Evolutionary conservation across 441 rosid genomes (phyloP).

Genomic region (Eutrema salsugineum): DNA sequence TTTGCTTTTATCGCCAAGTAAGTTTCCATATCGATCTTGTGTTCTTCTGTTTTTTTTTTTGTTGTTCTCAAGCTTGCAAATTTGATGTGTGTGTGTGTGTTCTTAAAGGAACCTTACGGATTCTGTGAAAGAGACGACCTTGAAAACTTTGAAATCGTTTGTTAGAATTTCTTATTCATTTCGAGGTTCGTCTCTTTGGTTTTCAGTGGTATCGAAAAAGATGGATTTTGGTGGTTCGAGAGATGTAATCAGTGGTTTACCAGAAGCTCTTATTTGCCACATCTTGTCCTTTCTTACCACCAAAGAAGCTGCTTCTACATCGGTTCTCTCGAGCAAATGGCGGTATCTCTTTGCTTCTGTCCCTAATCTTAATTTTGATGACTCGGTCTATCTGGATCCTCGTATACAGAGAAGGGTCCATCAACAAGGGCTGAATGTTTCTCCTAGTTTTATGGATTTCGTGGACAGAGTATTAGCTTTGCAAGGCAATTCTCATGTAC

Average conservation of each 20-base stretch:
- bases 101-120: background rate
- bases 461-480: constrained; percentile 1
- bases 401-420: background rate
- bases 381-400: background rate
- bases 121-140: background rate
- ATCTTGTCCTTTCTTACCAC: constrained; percentile 13
- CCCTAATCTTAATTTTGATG: background rate
- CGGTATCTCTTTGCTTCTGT: background rate
- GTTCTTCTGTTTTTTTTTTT: no score
- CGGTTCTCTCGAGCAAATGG: constrained; percentile 1
- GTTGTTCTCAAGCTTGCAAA: background rate
- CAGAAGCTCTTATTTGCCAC: background rate
- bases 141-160: background rate
- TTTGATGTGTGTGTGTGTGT: no score
- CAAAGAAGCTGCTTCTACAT: background rate
- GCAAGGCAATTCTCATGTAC: background rate
- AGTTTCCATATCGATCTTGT: background rate
- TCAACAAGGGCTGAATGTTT: background rate
- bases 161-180: background rate
- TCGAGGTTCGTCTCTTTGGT: background rate
- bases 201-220: background rate
- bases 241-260: background rate
- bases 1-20: background rate
- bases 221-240: background rate
- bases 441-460: background rate